Conservation (phyloP, 2,329 filamentous ascomycete genomes). For the Diaporthe citriasiana region DNA sequence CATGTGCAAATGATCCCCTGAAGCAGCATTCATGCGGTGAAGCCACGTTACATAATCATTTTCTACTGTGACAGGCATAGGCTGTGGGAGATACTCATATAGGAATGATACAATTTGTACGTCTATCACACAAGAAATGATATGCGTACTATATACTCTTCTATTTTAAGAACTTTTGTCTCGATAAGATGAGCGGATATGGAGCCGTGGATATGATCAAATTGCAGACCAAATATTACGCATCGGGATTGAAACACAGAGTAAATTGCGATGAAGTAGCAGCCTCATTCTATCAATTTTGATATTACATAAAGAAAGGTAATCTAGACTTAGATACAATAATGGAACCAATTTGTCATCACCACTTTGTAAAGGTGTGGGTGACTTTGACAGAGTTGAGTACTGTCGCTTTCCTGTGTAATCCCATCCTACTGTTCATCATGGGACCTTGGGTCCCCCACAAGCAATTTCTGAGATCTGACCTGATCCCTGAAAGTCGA, state of each 20-base stretch:
- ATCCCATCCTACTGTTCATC: no score
- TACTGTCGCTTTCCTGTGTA: neutral
- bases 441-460: neutral
- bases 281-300: no score
- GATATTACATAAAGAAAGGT: neutral
- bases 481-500: neutral
- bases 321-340: neutral
- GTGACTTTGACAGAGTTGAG: constrained; percentile 10
- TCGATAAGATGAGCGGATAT: no score
- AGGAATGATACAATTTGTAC: no score
- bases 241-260: neutral
- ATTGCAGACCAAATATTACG: neutral
- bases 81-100: no score
- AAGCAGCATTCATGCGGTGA: accelerated
- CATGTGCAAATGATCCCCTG: neutral
- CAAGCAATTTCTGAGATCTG: neutral
- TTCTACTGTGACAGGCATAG: no score
- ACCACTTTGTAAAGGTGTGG: neutral
- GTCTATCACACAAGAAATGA: no score
- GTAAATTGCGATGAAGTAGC: neutral
- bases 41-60: neutral
- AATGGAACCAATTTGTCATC: neutral
- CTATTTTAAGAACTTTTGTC: no score
- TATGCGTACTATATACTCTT: no score
- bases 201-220: neutral